phyloP scores from a whole-genome alignment of 2,329 filamentous ascomycete species.

The Aspergillus tubingensis region DNA sequence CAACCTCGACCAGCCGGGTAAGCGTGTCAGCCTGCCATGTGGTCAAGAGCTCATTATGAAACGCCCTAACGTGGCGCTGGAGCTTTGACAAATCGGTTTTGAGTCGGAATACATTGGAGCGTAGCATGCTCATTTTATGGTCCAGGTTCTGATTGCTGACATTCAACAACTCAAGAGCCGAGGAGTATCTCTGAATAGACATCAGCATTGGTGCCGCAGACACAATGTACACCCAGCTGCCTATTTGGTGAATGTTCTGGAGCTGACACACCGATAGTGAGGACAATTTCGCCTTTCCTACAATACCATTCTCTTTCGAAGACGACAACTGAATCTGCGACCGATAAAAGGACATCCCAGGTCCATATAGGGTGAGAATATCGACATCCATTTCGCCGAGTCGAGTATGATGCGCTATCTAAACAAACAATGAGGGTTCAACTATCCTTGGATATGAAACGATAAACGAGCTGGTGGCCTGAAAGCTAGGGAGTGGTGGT shows the following conservation, averaged over 20 bases:
- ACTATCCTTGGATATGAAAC: slow-evolving; percentile 12
- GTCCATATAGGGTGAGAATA: slow-evolving; percentile 19
- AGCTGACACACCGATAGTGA: slow-evolving; percentile 19
- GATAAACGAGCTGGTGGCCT: slow-evolving; percentile 13
- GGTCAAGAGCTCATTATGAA: slow-evolving; percentile 29
- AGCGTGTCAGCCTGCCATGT: slow-evolving; percentile 40
- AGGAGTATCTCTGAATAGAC: slow-evolving; percentile 21
- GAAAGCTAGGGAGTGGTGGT: slow-evolving; percentile 16
- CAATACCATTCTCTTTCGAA: background rate
- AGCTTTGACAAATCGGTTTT: slow-evolving; percentile 29
- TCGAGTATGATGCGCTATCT: slow-evolving; percentile 4
- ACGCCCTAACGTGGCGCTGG: slow-evolving; percentile 28
- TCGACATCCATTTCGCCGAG: slow-evolving; percentile 18
- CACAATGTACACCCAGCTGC: background rate
- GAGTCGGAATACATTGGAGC: slow-evolving; percentile 22
- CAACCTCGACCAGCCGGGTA: slow-evolving; percentile 37
- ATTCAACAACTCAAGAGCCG: slow-evolving; percentile 24
- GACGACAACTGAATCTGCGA: slow-evolving; percentile 5
- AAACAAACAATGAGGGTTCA: slow-evolving; percentile 14
- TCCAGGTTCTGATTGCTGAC: slow-evolving; percentile 31
- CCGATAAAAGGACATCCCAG: slow-evolving; percentile 27
- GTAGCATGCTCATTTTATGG: slow-evolving; percentile 25
- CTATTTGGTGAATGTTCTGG: background rate
- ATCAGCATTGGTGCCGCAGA: background rate
- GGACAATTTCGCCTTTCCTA: background rate